These are phyloP conservation scores for Saccharomyces pastorianus DNA, from an alignment of 1,139 yeast species.

Conservation along the genomic window DNA sequence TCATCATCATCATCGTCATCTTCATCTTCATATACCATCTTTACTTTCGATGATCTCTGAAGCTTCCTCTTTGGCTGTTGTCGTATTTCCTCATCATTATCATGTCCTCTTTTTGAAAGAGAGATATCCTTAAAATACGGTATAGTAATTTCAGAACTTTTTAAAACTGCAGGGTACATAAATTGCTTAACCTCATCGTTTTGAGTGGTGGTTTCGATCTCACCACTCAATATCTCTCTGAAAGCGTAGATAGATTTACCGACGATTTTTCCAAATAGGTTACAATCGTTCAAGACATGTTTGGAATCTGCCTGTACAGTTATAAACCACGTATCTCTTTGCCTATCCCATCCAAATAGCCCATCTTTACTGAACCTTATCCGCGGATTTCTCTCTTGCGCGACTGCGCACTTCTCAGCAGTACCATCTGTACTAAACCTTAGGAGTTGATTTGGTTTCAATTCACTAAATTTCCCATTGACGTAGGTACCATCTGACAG, in stretches of 20 bases:
- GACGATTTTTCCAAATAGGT: conserved; percentile 55
- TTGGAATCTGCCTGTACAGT: conserved; percentile 26
- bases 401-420: conserved; percentile 31
- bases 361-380: conserved; percentile 50
- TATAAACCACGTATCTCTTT: conserved; percentile 24
- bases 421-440: not conserved
- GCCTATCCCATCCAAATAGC: conserved; percentile 43
- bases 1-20: conserved; percentile 23
- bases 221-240: conserved; percentile 45
- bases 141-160: conserved; percentile 36
- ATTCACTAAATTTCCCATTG: conserved; percentile 39
- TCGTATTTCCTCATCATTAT: not conserved
- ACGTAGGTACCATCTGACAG: conserved; percentile 41
- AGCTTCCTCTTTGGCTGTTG: conserved; percentile 11
- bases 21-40: conserved; percentile 26
- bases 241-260: conserved; percentile 54
- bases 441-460: conserved; percentile 8
- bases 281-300: conserved; percentile 35
- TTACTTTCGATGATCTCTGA: conserved; percentile 25
- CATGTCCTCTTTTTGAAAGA: conserved; percentile 7
- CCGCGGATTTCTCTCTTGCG: conserved; percentile 50
- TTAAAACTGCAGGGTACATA: conserved; percentile 44
- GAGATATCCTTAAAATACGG: conserved; percentile 46
- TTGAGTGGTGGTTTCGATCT: conserved; percentile 30
- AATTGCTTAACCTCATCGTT: conserved; percentile 36